Conservation (phyloP, 805 yeast genomes). For the Saitoella complicata region DNA sequence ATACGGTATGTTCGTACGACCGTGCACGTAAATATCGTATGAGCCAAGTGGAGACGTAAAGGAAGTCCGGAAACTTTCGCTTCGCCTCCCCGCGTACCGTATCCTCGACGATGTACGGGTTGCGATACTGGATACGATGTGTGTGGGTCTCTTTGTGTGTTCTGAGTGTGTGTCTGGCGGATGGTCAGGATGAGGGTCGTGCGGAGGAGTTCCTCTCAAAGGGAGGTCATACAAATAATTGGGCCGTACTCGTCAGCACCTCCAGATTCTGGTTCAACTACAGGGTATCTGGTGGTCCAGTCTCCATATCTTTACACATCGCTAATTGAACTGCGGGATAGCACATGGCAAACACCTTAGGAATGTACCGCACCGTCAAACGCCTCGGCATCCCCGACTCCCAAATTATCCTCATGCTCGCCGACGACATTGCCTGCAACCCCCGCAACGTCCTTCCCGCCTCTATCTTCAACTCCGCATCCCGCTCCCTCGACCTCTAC, state of each 20-base stretch:
- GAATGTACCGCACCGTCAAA: constrained; percentile 90
- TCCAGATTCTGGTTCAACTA: constrained; percentile 97
- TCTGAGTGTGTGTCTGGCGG: no score
- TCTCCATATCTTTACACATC: neutral
- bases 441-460: constrained; percentile 94
- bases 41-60: no score
- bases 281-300: constrained; percentile 23
- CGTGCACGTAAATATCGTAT: no score
- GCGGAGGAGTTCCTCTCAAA: no score
- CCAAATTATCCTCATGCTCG: constrained; percentile 85
- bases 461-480: constrained; percentile 84
- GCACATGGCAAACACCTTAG: constrained; percentile 90
- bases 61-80: no score
- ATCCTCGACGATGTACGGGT: no score
- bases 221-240: constrained; percentile 38
- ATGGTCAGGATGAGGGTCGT: no score
- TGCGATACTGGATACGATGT: no score
- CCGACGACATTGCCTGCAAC: constrained; percentile 95
- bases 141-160: no score
- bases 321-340: neutral
- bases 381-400: constrained; percentile 95
- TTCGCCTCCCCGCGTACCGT: no score
- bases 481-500: constrained; percentile 78
- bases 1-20: no score
- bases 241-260: constrained; percentile 89